Evolutionary conservation across 345 rosid genomes (phyloP).

Genomic region (Bretschneidera sinensis): DNA sequence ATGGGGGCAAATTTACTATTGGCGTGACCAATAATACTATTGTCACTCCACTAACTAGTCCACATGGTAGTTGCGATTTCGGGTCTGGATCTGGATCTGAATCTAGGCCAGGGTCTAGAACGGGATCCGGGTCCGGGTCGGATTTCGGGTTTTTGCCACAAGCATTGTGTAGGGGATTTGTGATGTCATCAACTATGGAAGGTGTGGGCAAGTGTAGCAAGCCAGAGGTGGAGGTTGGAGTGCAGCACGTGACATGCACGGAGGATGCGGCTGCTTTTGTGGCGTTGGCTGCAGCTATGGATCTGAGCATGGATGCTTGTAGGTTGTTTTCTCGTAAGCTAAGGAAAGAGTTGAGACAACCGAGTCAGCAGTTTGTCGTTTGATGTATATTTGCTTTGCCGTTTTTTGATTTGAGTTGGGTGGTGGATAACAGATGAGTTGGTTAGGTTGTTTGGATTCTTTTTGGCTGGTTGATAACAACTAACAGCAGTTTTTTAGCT

Average conservation of each 20-base stretch:
- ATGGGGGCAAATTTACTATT: conserved; percentile 72
- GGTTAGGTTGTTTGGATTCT: conserved; percentile 24
- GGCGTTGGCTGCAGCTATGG: conserved; percentile 88
- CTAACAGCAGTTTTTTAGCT: conserved; percentile 38
- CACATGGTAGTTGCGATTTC: conserved; percentile 81
- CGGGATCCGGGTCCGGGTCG: conserved; percentile 70
- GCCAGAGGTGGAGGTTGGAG: conserved; percentile 73
- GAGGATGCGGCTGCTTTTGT: conserved; percentile 88
- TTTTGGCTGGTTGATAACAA: conserved; percentile 14
- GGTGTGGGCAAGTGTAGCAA: conserved; percentile 40
- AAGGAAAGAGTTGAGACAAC: conserved; percentile 67
- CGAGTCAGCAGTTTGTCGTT: conserved; percentile 36
- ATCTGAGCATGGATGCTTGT: conserved; percentile 93
- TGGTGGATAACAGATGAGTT: conserved; percentile 5
- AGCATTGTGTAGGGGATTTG: conserved; percentile 40
- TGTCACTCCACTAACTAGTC: conserved; percentile 56
- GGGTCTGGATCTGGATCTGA: conserved; percentile 49
- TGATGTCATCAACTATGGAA: conserved; percentile 74
- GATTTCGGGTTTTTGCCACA: conserved; percentile 26
- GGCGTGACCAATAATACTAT: conserved; percentile 56
- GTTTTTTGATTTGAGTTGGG: conserved; percentile 21
- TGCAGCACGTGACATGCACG: conserved; percentile 77
- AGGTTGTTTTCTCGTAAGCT: conserved; percentile 63
- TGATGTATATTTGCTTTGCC: conserved; percentile 29
- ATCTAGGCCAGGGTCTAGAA: conserved; percentile 39